Evolutionary conservation across 2,329 filamentous ascomycete species (phyloP).

Genomic region (Anthostomella pinea): DNA sequence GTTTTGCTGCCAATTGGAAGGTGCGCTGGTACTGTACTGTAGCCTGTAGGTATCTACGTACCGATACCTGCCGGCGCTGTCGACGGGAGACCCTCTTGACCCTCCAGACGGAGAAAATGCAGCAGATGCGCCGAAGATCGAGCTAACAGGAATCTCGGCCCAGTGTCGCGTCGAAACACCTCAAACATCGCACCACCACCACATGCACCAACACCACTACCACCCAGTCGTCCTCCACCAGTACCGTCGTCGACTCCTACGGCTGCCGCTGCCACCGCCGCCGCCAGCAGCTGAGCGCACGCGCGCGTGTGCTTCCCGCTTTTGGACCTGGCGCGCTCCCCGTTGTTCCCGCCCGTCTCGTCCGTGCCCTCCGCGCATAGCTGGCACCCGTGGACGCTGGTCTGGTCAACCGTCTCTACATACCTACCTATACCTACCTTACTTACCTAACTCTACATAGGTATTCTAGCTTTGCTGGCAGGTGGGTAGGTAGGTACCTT

Average conservation of each 20-base stretch:
- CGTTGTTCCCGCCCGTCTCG: conserved; percentile 18
- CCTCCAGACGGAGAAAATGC: conserved; percentile 28
- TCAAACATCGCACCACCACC: conserved; percentile 32
- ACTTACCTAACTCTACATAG: no score
- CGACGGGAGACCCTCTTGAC: conserved; percentile 16
- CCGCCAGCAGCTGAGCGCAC: not conserved
- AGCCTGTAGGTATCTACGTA: no score
- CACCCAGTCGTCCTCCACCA: conserved; percentile 7
- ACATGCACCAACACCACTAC: conserved; percentile 19
- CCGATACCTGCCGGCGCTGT: no score
- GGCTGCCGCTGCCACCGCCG: conserved; percentile 1
- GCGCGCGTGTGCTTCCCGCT: conserved; percentile 17
- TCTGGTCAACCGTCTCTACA: conserved; percentile 22
- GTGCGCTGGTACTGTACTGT: no score
- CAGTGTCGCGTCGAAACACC: conserved; percentile 35
- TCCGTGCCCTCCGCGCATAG: conserved; percentile 20
- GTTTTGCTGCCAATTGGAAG: no score
- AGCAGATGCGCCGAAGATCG: conserved; percentile 29
- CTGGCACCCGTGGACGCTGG: conserved; percentile 21
- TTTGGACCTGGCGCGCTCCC: conserved; percentile 14
- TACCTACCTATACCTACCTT: no score
- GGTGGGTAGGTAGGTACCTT: no score
- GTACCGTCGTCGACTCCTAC: no score
- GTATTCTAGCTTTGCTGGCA: no score
- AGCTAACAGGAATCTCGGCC: conserved; percentile 36